phyloP scores from a whole-genome alignment of 1,139 yeast species.

The Protomyces lactucae-debilis region DNA sequence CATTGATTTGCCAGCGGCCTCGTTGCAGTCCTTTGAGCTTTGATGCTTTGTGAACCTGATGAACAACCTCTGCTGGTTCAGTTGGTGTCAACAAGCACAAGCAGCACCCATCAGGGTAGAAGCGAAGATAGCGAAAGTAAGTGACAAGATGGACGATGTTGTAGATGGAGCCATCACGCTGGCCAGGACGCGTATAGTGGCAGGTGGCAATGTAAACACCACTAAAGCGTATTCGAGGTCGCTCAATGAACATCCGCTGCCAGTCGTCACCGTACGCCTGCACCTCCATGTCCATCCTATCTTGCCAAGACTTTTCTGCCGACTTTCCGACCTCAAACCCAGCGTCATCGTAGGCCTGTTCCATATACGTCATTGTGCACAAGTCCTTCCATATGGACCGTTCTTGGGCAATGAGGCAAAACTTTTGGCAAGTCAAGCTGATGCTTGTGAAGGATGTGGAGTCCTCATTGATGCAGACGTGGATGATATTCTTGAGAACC shows the following conservation, averaged over 20 bases:
- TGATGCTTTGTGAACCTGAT: constrained; percentile 2
- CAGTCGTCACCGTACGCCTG: constrained; percentile 37
- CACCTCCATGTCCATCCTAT: background rate
- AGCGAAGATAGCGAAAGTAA: constrained; percentile 76
- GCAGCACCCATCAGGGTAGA: constrained; percentile 73
- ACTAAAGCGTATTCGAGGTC: constrained; percentile 71
- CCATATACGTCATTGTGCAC: constrained; percentile 53
- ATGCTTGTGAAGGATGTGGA: constrained; percentile 55
- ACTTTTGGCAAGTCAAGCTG: constrained; percentile 56
- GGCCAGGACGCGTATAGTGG: constrained; percentile 77
- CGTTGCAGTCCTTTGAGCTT: constrained; percentile 20
- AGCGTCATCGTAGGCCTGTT: constrained; percentile 43
- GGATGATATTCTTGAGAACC: constrained; percentile 52
- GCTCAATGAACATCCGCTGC: constrained; percentile 42
- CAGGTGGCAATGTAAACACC: constrained; percentile 86
- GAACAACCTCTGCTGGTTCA: constrained; percentile 59
- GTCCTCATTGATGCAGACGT: constrained; percentile 49
- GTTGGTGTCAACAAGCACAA: constrained; percentile 59
- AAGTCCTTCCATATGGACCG: constrained; percentile 55
- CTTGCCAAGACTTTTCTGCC: constrained; percentile 10
- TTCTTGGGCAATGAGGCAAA: constrained; percentile 60
- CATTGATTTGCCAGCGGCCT: constrained; percentile 17
- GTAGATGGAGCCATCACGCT: constrained; percentile 49
- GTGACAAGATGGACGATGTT: constrained; percentile 79
- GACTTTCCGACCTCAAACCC: constrained; percentile 15